Percentiles rank a stretch among this genome's conserved stretches.
These are phyloP conservation scores for Chrysoporthe puriensis DNA, from an alignment of 2,329 filamentous ascomycete species.

Conservation along the genomic window DNA sequence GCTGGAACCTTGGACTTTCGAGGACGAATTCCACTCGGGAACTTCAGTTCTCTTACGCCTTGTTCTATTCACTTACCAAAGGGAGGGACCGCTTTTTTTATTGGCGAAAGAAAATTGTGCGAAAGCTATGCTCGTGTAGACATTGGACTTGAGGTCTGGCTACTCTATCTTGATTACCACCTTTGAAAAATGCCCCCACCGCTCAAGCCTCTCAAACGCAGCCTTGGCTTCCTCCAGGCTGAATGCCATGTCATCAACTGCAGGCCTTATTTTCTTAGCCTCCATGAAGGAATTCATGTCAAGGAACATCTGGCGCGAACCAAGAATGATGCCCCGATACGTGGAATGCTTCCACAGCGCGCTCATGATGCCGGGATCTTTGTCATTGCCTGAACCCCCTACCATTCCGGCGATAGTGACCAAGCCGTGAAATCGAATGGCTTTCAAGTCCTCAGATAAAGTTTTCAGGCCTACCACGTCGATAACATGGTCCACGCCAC, in stretches of 20 bases:
- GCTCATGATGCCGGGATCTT: constrained; percentile 33
- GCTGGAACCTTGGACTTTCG: no score
- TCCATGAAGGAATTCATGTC: constrained; percentile 40
- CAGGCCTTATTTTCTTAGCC: constrained; percentile 37
- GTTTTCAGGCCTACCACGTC: constrained; percentile 71
- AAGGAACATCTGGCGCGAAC: constrained; percentile 35
- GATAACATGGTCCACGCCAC: constrained; percentile 64
- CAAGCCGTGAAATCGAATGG: constrained; percentile 44
- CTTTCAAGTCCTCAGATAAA: constrained; percentile 57
- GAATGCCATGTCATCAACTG: constrained; percentile 39
- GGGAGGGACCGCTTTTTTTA: no score
- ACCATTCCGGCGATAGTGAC: constrained; percentile 40
- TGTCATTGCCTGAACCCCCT: constrained; percentile 35
- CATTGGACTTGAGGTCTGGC: not conserved
- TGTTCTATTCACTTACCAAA: no score
- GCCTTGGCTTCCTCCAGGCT: constrained; percentile 37
- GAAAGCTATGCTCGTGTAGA: not conserved
- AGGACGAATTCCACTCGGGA: no score
- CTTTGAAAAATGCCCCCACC: constrained; percentile 44
- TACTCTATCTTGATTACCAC: constrained; percentile 38
- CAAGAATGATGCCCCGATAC: constrained; percentile 37
- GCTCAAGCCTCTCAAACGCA: constrained; percentile 38
- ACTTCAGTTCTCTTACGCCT: no score
- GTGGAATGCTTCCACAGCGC: constrained; percentile 35
- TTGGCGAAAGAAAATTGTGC: not conserved